Evolutionary conservation across 2,329 filamentous ascomycete genomes (phyloP), one percentile per base, ranked within the genome.

Genomic region (Paecilomyces sp.): DNA sequence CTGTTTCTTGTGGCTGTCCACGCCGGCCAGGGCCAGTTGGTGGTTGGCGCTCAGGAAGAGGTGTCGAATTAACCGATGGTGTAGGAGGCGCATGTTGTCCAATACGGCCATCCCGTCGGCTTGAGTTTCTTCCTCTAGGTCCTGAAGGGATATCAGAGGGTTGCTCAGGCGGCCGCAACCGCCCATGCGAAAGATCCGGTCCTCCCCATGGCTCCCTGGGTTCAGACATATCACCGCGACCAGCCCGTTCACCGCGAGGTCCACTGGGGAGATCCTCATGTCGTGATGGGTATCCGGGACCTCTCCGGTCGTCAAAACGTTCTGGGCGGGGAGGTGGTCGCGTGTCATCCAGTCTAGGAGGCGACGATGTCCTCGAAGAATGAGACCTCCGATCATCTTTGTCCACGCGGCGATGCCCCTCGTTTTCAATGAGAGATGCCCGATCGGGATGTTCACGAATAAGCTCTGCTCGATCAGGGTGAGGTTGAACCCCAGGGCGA

Each of bases 181-280:
- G 56, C 78, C 80, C 80, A 68, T 80, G 75, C 54, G 69, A 77
- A 64, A 77, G 70, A 64, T 83, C 75, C 31, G 71, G 67, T 2
- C 75, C 71, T 53, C 70, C 59, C 31, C 69, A 64, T 33, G 74
- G 66, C 31, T 81, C 80, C 56, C 71, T 70, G 13, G 70, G 64
- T 47, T 79, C 71, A 28, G 66, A 60, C 22, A 65, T 60, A 47
- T 74, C 70, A 50, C 63, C 64, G 9, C 66, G 68, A 22, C 65
- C 61, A 59, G 59, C 65, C 54, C 80, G 74, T 57, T 77, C 77
- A 56, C 73, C 73, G 59, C 82, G 79, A 57, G 83, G 83, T 15
- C 82, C 83, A 22, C 79, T 80, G 5, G 83, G 84, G 53, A 82
- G 75, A 55, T 77, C 75, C 15, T 79, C 81, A 62, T 74, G 75